Evolutionary conservation across 129 eudicot genomes (phyloP).

Genomic region (carrot (Daucus carota)): DH1_v3.0 NC_030385.2:36529001-36529500

Average conservation of each 20-base stretch:
- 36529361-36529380: neutral
- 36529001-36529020: neutral
- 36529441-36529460: neutral
- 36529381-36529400: neutral
- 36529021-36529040: neutral
- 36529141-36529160: constrained; percentile 44
- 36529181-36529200: constrained; percentile 51
- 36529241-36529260: constrained; percentile 40
- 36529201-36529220: constrained; percentile 53
- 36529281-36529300: constrained; percentile 20
- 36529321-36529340: neutral
- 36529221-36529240: constrained; percentile 50
- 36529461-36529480: neutral
- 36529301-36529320: constrained; percentile 34
- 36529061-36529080: constrained; percentile 5
- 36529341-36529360: neutral
- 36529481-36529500: neutral
- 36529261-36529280: constrained; percentile 22
- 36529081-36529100: neutral
- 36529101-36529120: constrained; percentile 59
- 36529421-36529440: neutral
- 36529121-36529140: constrained; percentile 35
- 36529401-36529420: neutral
- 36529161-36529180: constrained; percentile 59
- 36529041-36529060: neutral